Base-by-base conservation (phyloP, 768 basidiomycete species). In the Russula sp. region DNA sequence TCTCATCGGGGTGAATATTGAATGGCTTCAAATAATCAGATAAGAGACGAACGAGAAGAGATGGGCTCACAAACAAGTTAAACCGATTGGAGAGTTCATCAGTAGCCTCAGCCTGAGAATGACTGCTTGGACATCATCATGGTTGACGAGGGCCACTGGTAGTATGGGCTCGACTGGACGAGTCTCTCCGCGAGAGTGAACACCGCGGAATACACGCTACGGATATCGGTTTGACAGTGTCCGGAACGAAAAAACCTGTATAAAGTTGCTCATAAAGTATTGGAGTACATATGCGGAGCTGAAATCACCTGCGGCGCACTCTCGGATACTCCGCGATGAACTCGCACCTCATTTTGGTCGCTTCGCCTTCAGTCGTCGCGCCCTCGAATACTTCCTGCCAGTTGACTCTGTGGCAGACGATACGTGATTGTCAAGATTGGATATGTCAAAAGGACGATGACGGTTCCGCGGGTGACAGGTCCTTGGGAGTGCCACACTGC, bases 281-380 rank as follows among this genome's bases (percentile, higher is more conserved):
- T 46, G n/a, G 9, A 9, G 5, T 46, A 48, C 46, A 24, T 48
- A 48, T 22, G 46, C n/a, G 46, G 46, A 22, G 46, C n/a, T 48
- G 46, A 22, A 48, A 48, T 48, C 46, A 48, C n/a, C 46, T 48
- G 46, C 49, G 26, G 49, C 49, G 26, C 26, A 50, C 49, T 26
- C 14, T 18, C 26, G 49, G 49, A 24, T 50, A 24, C 46, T 48
- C 46, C n/a, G 46, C 46, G 46, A 48, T 48, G 46, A 48, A 22
- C 46, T 22, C 10, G 22, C 22, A 10, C 44, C 44, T 48, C 44
- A n/a, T 46, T 46, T 46, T 8, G 44, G 44, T 46, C 44, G 10
- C 8, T n/a, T n/a, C 18, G 44, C 44, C 18, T 9, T n/a, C 44
- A n/a, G 44, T 46, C 9, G 44, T 46, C 44, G 44, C 3, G 44